Base-by-base conservation (phyloP, 345 rosid species). In the Eucalyptus paniculata region DNA sequence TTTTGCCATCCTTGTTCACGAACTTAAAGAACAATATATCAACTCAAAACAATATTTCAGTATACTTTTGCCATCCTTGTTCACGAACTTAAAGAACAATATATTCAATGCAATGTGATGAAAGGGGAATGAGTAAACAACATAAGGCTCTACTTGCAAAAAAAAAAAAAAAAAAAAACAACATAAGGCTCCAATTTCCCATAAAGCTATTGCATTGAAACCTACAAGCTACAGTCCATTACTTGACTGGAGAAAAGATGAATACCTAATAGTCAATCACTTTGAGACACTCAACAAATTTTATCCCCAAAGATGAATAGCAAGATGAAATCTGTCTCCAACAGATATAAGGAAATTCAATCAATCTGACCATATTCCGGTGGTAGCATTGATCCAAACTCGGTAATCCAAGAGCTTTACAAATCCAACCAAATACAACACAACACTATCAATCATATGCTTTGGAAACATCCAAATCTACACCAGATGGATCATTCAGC, bases 131-230 rank as follows among this genome's bases (percentile, higher is more conserved):
- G 23, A 56, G 62, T 56, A 56, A 56, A 56, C 28, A 23, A 56
- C 62, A 56, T 9, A 6, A 56, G 62, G 28, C 28, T 23, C 12
- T n/a, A n/a, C n/a, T n/a, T n/a, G n/a, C n/a, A n/a, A n/a, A n/a
- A n/a, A n/a, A n/a, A n/a, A n/a, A n/a, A n/a, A n/a, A n/a, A n/a
- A n/a, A n/a, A n/a, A n/a, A n/a, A n/a, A n/a, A n/a, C n/a, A n/a
- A n/a, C n/a, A n/a, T n/a, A n/a, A n/a, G n/a, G n/a, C 28, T 4
- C 60, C n/a, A n/a, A n/a, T 8, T 56, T 23, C 12, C 5, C 5
- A 56, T 23, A 9, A 56, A 56, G 28, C 28, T 23, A 56, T 5
- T 56, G 12, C 0, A 0, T 0, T 9, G 28, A 1, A 21, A 9
- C 60, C 28, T 23, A 56, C 6, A 23, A 23, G 62, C 62, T 56